Conservation (phyloP, 2,329 filamentous ascomycete species). For the Chaetomium sp. region DNA sequence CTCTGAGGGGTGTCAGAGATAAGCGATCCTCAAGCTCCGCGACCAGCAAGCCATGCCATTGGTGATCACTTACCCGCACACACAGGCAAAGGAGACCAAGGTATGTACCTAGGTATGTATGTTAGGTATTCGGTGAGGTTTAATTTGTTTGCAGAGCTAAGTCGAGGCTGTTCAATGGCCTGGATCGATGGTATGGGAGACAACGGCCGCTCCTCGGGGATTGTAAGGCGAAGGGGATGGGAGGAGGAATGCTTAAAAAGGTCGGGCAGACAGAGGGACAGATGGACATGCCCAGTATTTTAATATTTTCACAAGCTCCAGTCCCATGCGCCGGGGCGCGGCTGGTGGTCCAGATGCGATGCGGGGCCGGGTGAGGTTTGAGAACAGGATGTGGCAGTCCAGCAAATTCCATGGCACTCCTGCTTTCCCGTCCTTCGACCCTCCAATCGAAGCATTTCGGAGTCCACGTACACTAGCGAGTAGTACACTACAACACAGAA, state of each 20-base stretch:
- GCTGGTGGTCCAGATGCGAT: conserved; percentile 16
- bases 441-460: not conserved
- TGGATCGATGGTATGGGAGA: too few relatives aligned
- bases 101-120: too few relatives aligned
- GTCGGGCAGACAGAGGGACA: not conserved
- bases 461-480: not conserved
- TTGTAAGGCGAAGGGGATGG: not conserved
- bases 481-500: not conserved
- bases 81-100: too few relatives aligned
- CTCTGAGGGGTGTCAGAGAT: too few relatives aligned
- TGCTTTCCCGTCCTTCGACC: conserved; percentile 18
- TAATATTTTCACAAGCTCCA: conserved; percentile 6
- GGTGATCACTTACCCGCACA: too few relatives aligned
- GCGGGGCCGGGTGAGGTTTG: conserved; percentile 12
- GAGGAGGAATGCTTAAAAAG: not conserved
- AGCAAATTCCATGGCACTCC: conserved; percentile 23
- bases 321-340: conserved; percentile 7
- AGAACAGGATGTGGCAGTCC: conserved; percentile 23
- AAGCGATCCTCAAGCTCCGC: too few relatives aligned
- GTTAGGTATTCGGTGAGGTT: too few relatives aligned
- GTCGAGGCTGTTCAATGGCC: too few relatives aligned
- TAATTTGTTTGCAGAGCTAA: too few relatives aligned
- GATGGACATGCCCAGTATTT: not conserved
- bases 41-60: too few relatives aligned
- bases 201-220: too few relatives aligned